Percentiles rank a stretch among this genome's conserved stretches.
These are phyloP conservation scores for Penicillium turbatum DNA, from an alignment of 495 filamentous ascomycete genomes.

Conservation along the genomic window DNA sequence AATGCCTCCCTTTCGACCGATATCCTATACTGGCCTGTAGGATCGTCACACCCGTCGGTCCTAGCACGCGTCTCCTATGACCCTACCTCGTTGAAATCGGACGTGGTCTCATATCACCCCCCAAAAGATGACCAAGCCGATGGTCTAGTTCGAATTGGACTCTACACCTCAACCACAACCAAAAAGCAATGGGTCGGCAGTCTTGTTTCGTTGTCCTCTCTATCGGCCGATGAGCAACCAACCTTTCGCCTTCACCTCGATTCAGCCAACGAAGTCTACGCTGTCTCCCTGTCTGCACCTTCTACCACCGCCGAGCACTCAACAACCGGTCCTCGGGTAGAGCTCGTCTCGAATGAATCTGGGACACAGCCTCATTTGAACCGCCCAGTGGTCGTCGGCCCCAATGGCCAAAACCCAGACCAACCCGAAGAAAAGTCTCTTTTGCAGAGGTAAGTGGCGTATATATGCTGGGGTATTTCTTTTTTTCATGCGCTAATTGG, in stretches of 20 bases:
- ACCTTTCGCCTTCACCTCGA: constrained; percentile 36
- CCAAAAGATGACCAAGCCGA: constrained; percentile 19
- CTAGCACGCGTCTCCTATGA: constrained; percentile 43
- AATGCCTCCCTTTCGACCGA: constrained; percentile 29
- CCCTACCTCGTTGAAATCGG: constrained; percentile 26
- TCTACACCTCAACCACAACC: constrained; percentile 29
- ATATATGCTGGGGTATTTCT: background rate
- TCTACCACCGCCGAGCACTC: constrained; percentile 4
- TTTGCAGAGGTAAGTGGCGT: constrained; percentile 42
- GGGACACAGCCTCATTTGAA: constrained; percentile 41
- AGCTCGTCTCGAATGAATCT: constrained; percentile 25
- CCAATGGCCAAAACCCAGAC: constrained; percentile 36
- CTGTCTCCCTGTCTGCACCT: constrained; percentile 28
- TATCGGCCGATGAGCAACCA: constrained; percentile 21
- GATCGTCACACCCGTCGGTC: constrained; percentile 31
- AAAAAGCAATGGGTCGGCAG: constrained; percentile 42
- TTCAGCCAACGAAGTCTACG: constrained; percentile 34
- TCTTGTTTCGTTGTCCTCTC: constrained; percentile 31
- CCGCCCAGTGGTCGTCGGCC: constrained; percentile 38
- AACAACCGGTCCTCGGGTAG: constrained; percentile 14
- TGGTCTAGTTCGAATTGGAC: constrained; percentile 35
- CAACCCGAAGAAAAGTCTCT: constrained; percentile 40
- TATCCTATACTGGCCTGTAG: constrained; percentile 41
- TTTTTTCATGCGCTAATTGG: background rate
- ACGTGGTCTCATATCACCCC: constrained; percentile 35